Evolutionary conservation across 306 rosid species (phyloP).

Genomic region (Glycine tomentella): DNA sequence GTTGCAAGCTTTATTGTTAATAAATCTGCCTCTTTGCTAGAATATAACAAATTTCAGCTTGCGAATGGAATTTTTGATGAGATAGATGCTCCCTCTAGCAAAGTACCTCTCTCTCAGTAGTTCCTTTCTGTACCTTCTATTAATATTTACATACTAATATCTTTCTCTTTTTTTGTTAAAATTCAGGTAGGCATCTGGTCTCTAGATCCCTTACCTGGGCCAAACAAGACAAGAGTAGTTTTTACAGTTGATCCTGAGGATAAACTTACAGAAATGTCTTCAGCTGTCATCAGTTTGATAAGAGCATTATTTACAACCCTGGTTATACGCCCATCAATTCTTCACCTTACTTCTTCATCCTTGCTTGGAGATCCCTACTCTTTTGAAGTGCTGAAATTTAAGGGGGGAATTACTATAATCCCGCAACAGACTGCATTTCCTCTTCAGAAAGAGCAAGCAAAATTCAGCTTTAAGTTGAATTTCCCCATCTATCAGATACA

Average conservation of each 20-base stretch:
- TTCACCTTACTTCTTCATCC: constrained; percentile 63
- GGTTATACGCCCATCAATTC: constrained; percentile 54
- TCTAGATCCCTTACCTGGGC: constrained; percentile 57
- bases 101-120: constrained; percentile 53
- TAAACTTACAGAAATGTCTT: constrained; percentile 55
- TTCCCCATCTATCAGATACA: constrained; percentile 78
- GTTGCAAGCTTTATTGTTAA: constrained; percentile 74
- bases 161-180: constrained; percentile 33
- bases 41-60: constrained; percentile 69
- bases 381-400: constrained; percentile 85
- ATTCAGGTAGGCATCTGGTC: constrained; percentile 72
- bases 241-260: constrained; percentile 69
- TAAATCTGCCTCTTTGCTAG: constrained; percentile 66
- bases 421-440: constrained; percentile 79
- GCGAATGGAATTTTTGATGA: constrained; percentile 67
- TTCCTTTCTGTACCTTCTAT: constrained; percentile 29
- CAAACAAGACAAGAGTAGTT: constrained; percentile 72
- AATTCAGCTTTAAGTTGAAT: constrained; percentile 79
- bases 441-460: constrained; percentile 70
- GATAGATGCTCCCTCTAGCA: constrained; percentile 62
- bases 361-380: constrained; percentile 65
- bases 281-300: constrained; percentile 66
- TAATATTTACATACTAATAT: constrained; percentile 36
- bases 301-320: constrained; percentile 54
- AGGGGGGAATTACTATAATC: constrained; percentile 81